Conservation (phyloP, 2,329 filamentous ascomycete species). For the Paecilomyces sp. region DNA sequence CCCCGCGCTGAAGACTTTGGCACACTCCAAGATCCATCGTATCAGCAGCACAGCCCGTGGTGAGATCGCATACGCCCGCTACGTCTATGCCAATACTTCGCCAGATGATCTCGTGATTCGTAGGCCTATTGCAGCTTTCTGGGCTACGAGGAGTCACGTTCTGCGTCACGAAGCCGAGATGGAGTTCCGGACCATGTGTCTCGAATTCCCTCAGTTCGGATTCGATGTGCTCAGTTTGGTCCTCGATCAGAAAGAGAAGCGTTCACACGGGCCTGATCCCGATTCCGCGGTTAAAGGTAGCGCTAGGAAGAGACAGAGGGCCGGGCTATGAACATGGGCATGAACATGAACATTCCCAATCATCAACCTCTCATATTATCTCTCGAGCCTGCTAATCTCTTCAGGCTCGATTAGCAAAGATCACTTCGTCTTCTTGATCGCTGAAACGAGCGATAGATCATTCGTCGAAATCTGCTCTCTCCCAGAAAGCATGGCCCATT, state of each 20-base stretch:
- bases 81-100: constrained; percentile 73
- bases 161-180: constrained; percentile 78
- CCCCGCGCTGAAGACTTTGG: constrained; percentile 63
- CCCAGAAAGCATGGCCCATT: no score
- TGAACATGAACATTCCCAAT: no score
- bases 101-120: constrained; percentile 66
- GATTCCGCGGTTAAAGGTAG: constrained; percentile 29
- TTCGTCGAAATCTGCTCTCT: background rate
- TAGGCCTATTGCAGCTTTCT: constrained; percentile 81
- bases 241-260: constrained; percentile 39
- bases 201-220: constrained; percentile 85
- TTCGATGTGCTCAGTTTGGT: constrained; percentile 74
- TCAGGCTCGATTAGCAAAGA: no score
- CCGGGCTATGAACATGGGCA: constrained; percentile 13
- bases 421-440: background rate
- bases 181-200: constrained; percentile 76
- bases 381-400: no score
- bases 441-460: background rate
- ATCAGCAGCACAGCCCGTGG: constrained; percentile 81
- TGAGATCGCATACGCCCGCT: constrained; percentile 86
- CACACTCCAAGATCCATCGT: constrained; percentile 85
- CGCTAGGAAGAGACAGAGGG: constrained; percentile 31
- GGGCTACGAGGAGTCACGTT: constrained; percentile 73
- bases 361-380: no score
- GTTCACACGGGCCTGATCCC: constrained; percentile 24